Evolutionary conservation across 164 flowering plant genomes (phyloP).

Genomic region (Cinnamomum chago): DNA sequence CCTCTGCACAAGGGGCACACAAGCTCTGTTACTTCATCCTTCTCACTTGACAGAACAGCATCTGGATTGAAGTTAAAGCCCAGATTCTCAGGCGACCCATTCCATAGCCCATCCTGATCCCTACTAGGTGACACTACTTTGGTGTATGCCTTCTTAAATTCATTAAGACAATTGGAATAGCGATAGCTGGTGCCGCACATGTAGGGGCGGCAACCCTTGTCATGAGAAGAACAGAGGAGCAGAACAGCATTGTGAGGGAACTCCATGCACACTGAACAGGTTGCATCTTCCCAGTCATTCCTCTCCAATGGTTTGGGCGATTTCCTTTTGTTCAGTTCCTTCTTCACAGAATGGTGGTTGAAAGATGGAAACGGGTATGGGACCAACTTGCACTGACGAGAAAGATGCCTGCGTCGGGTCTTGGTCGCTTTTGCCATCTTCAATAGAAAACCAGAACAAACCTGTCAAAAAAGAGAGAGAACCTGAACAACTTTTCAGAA

Average conservation of each 20-base stretch:
- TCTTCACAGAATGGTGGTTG: slow-evolving; percentile 11
- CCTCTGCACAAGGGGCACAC: slow-evolving; percentile 53
- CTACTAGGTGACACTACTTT: slow-evolving; percentile 19
- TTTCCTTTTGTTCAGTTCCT: slow-evolving; percentile 23
- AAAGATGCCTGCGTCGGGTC: slow-evolving; percentile 51
- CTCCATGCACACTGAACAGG: slow-evolving; percentile 73
- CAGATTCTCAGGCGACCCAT: slow-evolving; percentile 6
- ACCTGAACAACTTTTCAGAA: too few relatives aligned
- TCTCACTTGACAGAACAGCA: slow-evolving; percentile 16
- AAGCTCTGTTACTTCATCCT: slow-evolving; percentile 29
- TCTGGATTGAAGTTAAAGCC: slow-evolving; percentile 2
- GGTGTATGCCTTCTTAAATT: slow-evolving; percentile 38
- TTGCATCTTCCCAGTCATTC: slow-evolving; percentile 60
- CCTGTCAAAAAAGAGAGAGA: too few relatives aligned
- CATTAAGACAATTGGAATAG: slow-evolving; percentile 63
- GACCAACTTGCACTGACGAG: slow-evolving; percentile 40
- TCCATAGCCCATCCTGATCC: slow-evolving; percentile 6
- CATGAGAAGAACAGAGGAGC: slow-evolving; percentile 67
- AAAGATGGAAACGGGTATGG: slow-evolving; percentile 49
- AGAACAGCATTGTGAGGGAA: slow-evolving; percentile 74
- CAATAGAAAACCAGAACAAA: background rate
- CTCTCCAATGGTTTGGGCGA: slow-evolving; percentile 28
- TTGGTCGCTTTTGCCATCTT: slow-evolving; percentile 69
- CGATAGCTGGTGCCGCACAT: slow-evolving; percentile 74
- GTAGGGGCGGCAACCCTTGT: slow-evolving; percentile 74